These are phyloP conservation scores for Papiliotrema laurentii DNA, from an alignment of 1,284 basidiomycete species.

Conservation along the genomic window DNA sequence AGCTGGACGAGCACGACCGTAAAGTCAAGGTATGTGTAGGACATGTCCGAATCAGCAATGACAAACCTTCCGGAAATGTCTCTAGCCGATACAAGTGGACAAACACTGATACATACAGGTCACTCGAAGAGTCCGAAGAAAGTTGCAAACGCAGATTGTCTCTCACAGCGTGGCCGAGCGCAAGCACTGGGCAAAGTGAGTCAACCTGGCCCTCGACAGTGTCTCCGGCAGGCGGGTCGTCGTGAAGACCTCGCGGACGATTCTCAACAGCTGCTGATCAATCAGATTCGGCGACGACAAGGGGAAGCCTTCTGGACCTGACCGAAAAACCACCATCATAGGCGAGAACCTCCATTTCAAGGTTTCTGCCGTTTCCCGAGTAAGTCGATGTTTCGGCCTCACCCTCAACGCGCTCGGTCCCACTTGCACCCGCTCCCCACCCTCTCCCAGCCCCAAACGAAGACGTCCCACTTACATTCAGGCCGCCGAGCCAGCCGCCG, in stretches of 20 bases:
- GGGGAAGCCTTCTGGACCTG: conserved; percentile 81
- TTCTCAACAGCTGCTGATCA: too few relatives aligned
- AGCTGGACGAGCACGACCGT: conserved; percentile 85
- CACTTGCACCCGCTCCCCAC: too few relatives aligned
- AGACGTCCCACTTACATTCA: too few relatives aligned
- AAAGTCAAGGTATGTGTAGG: conserved; percentile 72
- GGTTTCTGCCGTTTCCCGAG: conserved; percentile 73
- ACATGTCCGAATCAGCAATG: too few relatives aligned
- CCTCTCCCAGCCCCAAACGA: too few relatives aligned
- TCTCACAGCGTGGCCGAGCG: conserved; percentile 90
- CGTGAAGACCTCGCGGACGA: too few relatives aligned
- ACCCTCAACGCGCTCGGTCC: too few relatives aligned
- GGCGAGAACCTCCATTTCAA: conserved; percentile 87
- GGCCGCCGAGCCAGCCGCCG: conserved; percentile 40
- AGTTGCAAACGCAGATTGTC: conserved; percentile 85
- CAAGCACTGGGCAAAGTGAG: conserved; percentile 78
- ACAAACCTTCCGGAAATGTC: too few relatives aligned
- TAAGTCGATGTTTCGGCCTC: conserved; percentile 40
- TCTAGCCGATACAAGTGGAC: too few relatives aligned
- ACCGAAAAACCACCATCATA: conserved; percentile 91
- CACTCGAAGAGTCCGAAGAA: conserved; percentile 80
- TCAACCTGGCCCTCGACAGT: too few relatives aligned
- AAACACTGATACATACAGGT: conserved; percentile 54
- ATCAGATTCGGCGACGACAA: conserved; percentile 79
- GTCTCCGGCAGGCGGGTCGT: not conserved